Percentiles rank a stretch among this genome's conserved stretches.
Conservation (phyloP, 805 yeast genomes). For the Saccharomycopsis babjevae region DNA sequence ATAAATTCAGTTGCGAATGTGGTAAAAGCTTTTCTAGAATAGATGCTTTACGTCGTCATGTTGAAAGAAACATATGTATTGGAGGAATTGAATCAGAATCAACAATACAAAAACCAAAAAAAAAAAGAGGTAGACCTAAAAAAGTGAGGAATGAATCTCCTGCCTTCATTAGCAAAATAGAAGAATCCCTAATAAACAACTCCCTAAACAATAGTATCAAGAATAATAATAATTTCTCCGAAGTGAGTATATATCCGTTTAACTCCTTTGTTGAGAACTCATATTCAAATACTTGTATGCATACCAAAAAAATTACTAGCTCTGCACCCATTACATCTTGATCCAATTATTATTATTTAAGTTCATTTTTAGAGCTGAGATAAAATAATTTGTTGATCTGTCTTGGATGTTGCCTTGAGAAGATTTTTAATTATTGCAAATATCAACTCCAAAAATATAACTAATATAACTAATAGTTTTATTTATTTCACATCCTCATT, state of each 20-base stretch:
- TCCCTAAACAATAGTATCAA: not conserved
- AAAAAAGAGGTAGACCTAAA: constrained; percentile 29
- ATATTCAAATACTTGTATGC: not conserved
- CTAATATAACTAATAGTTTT: too few relatives aligned
- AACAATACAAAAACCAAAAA: constrained; percentile 26
- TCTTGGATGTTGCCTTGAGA: not conserved
- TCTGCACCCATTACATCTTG: not conserved
- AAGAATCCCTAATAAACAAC: constrained; percentile 8
- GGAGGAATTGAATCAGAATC: constrained; percentile 48
- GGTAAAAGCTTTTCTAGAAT: constrained; percentile 89
- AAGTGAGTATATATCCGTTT: not conserved
- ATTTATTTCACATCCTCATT: not conserved
- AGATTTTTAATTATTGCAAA: not conserved
- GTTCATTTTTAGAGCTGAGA: not conserved
- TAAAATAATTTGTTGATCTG: not conserved
- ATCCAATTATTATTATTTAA: not conserved
- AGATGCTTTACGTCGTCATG: constrained; percentile 79
- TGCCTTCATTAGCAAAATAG: constrained; percentile 5
- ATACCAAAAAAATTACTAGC: not conserved
- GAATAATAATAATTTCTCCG: not conserved
- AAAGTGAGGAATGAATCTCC: constrained; percentile 17
- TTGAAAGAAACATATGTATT: constrained; percentile 67
- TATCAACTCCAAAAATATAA: too few relatives aligned
- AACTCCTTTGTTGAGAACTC: not conserved
- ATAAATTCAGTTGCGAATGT: constrained; percentile 73